phyloP scores from a whole-genome alignment of 2,329 filamentous ascomycete genomes.

The Nannizziopsis arthrosporioides region DNA sequence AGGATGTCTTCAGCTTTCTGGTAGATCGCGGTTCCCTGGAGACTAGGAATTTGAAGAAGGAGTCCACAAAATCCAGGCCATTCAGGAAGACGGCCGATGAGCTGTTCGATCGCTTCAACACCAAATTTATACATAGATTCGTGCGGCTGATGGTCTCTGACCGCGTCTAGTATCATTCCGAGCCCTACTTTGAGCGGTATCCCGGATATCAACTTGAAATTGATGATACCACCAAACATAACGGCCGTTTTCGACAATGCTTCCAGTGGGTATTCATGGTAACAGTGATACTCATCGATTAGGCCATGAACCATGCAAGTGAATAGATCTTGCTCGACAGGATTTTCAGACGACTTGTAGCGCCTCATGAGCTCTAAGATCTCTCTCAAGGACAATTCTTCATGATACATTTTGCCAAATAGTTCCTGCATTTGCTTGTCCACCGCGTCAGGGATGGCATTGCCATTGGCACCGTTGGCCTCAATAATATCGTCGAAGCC shows the following conservation, averaged over 20 bases:
- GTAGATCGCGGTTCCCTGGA: constrained; percentile 76
- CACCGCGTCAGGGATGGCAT: constrained; percentile 63
- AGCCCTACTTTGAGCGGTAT: constrained; percentile 88
- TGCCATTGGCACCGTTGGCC: constrained; percentile 67
- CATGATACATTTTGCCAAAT: constrained; percentile 95
- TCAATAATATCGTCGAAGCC: constrained; percentile 88
- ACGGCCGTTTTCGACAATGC: constrained; percentile 91
- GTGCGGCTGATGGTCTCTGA: constrained; percentile 69
- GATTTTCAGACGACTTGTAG: constrained; percentile 78
- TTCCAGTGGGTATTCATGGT: constrained; percentile 89
- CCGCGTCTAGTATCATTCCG: constrained; percentile 94
- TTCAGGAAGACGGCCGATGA: constrained; percentile 69
- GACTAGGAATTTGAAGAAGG: constrained; percentile 65
- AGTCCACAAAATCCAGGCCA: constrained; percentile 94
- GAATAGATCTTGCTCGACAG: constrained; percentile 84
- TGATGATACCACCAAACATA: constrained; percentile 91
- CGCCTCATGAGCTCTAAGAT: constrained; percentile 73
- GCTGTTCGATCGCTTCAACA: constrained; percentile 82
- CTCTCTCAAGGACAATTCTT: constrained; percentile 72
- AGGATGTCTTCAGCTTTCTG: constrained; percentile 72
- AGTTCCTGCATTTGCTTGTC: constrained; percentile 93
- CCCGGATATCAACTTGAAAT: constrained; percentile 79
- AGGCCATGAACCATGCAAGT: constrained; percentile 97
- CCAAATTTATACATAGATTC: constrained; percentile 98
- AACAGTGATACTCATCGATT: constrained; percentile 94